Evolutionary conservation across 2,329 filamentous ascomycete genomes (phyloP).

Genomic region (Hypoxylon sp.): DNA sequence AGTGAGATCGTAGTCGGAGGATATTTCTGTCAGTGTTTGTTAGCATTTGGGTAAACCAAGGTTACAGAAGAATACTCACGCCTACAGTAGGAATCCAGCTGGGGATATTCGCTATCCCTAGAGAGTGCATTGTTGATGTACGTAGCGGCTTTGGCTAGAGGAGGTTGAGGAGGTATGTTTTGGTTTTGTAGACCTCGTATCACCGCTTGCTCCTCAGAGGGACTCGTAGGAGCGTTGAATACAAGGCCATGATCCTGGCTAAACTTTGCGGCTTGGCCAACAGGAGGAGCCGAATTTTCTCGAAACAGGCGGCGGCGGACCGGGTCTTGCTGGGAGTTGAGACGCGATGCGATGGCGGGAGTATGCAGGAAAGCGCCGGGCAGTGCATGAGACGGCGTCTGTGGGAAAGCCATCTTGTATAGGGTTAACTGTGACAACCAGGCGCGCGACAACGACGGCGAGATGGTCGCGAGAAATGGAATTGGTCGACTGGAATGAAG

Average conservation of each 20-base stretch:
- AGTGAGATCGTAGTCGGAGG: slow-evolving; percentile 90
- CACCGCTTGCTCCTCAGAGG: slow-evolving; percentile 47
- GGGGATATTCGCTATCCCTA: slow-evolving; percentile 85
- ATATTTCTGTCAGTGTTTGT: slow-evolving; percentile 73
- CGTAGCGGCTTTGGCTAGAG: slow-evolving; percentile 81
- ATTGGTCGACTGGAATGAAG: slow-evolving; percentile 41
- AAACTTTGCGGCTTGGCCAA: slow-evolving; percentile 39
- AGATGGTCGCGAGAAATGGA: slow-evolving; percentile 19
- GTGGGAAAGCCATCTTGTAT: slow-evolving; percentile 67
- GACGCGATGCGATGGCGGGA: slow-evolving; percentile 72
- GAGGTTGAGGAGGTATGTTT: slow-evolving; percentile 60
- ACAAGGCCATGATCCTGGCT: slow-evolving; percentile 40
- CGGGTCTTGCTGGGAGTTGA: slow-evolving; percentile 61
- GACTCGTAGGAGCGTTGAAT: slow-evolving; percentile 38
- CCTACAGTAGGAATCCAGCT: slow-evolving; percentile 89
- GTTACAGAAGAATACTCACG: slow-evolving; percentile 70
- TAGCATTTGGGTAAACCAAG: slow-evolving; percentile 51
- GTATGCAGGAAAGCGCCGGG: slow-evolving; percentile 84
- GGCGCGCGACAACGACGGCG: slow-evolving; percentile 22
- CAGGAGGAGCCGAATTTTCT: slow-evolving; percentile 39
- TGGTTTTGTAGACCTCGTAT: slow-evolving; percentile 51
- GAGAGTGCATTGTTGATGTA: slow-evolving; percentile 86
- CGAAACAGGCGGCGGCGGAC: slow-evolving; percentile 68
- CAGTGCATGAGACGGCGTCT: slow-evolving; percentile 77
- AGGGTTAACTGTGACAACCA: slow-evolving; percentile 32